phyloP scores from a whole-genome alignment of 768 basidiomycete genomes.

The Cystoderma amianthinum region DNA sequence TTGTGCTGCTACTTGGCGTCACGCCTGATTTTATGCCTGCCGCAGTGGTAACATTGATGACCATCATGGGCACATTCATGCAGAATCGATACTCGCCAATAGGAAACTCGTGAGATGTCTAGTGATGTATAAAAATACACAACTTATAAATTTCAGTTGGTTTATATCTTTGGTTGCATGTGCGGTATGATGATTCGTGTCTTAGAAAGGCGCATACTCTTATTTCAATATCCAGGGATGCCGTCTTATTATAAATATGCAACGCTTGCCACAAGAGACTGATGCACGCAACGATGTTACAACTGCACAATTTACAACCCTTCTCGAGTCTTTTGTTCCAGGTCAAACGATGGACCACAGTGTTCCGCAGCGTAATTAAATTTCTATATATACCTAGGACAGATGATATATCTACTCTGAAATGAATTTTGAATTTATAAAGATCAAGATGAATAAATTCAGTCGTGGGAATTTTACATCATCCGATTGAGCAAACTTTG shows the following conservation, averaged over 20 bases:
- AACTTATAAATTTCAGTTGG: conserved; percentile 11
- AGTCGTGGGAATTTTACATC: too few relatives aligned
- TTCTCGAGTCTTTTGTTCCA: too few relatives aligned
- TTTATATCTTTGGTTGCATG: conserved; percentile 19
- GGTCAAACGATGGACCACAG: too few relatives aligned
- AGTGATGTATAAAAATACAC: background rate
- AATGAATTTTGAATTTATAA: too few relatives aligned
- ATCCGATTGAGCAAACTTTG: conserved; percentile 17
- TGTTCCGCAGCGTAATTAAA: too few relatives aligned
- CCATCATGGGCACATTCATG: conserved; percentile 11
- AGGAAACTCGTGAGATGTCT: conserved; percentile 16
- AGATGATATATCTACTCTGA: too few relatives aligned
- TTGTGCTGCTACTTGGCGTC: background rate
- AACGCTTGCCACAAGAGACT: conserved; percentile 6
- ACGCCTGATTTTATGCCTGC: background rate
- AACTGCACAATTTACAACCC: too few relatives aligned
- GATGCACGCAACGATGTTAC: too few relatives aligned
- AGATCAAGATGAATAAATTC: too few relatives aligned
- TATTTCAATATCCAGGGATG: conserved; percentile 11
- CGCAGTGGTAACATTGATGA: conserved; percentile 14
- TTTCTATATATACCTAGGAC: too few relatives aligned
- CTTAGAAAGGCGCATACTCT: background rate
- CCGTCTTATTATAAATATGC: conserved; percentile 17
- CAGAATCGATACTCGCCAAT: conserved; percentile 15
- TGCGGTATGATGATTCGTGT: conserved; percentile 11